phyloP scores from a whole-genome alignment of 2,329 filamentous ascomycete genomes.

The Tolypocladium tundrense region DNA sequence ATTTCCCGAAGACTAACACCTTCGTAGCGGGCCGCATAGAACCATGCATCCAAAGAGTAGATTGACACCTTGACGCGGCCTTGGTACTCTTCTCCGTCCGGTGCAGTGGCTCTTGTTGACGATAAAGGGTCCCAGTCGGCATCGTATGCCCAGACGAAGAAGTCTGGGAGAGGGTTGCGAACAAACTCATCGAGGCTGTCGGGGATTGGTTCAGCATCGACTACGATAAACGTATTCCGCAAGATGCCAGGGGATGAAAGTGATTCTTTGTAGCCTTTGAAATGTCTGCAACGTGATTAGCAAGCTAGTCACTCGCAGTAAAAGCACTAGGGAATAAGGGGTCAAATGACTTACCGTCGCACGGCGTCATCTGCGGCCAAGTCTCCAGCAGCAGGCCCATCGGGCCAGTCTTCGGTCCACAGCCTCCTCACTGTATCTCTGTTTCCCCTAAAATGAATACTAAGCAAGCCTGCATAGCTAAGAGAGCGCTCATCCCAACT shows the following conservation, averaged over 20 bases:
- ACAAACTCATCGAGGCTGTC: neutral
- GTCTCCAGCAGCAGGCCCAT: neutral
- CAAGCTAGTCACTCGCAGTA: neutral
- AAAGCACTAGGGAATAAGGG: neutral
- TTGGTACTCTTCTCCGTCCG: neutral
- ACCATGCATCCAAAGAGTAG: neutral
- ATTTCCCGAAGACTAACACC: neutral
- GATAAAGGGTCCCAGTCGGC: neutral
- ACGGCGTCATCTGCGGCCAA: neutral
- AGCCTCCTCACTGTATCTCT: neutral
- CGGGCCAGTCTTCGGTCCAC: neutral
- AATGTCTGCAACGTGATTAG: neutral
- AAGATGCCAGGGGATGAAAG: neutral
- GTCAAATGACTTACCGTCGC: neutral
- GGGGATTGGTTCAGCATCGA: neutral
- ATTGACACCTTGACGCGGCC: neutral
- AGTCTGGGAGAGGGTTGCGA: neutral
- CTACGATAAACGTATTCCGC: neutral
- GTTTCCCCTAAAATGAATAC: no score
- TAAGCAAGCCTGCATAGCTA: no score
- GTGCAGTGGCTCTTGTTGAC: neutral
- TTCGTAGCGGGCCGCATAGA: neutral
- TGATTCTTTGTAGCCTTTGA: neutral
- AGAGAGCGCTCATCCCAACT: neutral
- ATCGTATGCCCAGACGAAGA: neutral